Evolutionary conservation across 768 basidiomycete genomes (phyloP).

Genomic region (Suillus paluster): DNA sequence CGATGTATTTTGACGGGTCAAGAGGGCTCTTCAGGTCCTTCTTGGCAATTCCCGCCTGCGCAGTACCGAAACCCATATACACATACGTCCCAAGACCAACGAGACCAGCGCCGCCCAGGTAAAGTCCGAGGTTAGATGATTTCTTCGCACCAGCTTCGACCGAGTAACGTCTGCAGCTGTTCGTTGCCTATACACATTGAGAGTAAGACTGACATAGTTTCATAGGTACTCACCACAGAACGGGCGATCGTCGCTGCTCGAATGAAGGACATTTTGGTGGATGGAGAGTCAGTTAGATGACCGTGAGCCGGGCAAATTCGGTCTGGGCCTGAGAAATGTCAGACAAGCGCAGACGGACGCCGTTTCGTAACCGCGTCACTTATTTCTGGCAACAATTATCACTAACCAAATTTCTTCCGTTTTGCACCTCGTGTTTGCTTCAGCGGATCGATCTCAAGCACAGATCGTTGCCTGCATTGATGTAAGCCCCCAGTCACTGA

Average conservation of each 20-base stretch:
- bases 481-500: slow-evolving; percentile 5
- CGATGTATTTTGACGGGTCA: slow-evolving; percentile 73
- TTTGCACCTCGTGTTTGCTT: not conserved
- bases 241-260: slow-evolving; percentile 44
- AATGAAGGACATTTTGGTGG: slow-evolving; percentile 48
- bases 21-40: slow-evolving; percentile 64
- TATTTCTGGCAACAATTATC: slow-evolving; percentile 2
- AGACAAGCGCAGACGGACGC: not conserved
- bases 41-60: slow-evolving; percentile 42
- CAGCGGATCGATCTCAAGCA: not conserved
- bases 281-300: not conserved
- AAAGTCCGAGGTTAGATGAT: slow-evolving; percentile 52
- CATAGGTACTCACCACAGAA: slow-evolving; percentile 39
- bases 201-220: not conserved
- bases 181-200: slow-evolving; percentile 32
- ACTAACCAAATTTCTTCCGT: not conserved
- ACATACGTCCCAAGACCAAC: slow-evolving; percentile 49
- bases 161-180: slow-evolving; percentile 47
- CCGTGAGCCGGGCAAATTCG: slow-evolving; percentile 1
- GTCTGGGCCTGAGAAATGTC: slow-evolving; percentile 20
- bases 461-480: not conserved
- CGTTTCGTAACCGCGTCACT: not conserved
- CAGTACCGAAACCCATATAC: slow-evolving; percentile 49
- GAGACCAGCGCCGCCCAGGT: slow-evolving; percentile 52
- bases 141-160: slow-evolving; percentile 50